Conservation (phyloP, 192 early-diverging fungal species). For the Spinellus fusiger region DNA sequence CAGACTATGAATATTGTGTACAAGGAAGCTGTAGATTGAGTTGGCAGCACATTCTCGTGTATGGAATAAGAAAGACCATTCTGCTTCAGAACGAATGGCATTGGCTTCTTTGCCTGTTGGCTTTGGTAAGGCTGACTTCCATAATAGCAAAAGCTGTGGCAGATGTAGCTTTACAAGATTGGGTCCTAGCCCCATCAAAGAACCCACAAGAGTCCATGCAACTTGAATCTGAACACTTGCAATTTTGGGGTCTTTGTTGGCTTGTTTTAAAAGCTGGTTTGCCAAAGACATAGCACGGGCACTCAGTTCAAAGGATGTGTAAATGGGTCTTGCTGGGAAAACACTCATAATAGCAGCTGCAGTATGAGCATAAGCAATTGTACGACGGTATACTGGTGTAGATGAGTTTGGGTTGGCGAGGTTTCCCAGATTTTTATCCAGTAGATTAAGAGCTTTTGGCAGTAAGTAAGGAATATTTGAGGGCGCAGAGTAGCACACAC, state of each 20-base stretch:
- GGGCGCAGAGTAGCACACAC: constrained; percentile 62
- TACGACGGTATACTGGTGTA: constrained; percentile 38
- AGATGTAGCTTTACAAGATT: constrained; percentile 77
- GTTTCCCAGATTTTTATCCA: constrained; percentile 67
- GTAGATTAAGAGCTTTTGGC: constrained; percentile 51
- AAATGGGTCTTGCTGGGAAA: constrained; percentile 57
- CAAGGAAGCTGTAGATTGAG: constrained; percentile 66
- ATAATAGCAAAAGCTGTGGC: constrained; percentile 68
- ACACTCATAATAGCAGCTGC: constrained; percentile 66
- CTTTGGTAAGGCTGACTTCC: constrained; percentile 78
- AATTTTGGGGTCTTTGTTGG: constrained; percentile 54
- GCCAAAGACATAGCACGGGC: constrained; percentile 75
- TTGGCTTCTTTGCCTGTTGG: constrained; percentile 58
- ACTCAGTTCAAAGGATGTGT: constrained; percentile 71
- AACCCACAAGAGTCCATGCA: constrained; percentile 73
- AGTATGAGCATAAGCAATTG: constrained; percentile 57
- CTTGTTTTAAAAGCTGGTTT: constrained; percentile 62
- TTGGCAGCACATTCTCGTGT: constrained; percentile 60
- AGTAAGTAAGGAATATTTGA: constrained; percentile 57
- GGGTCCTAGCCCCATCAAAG: constrained; percentile 72
- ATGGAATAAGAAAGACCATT: constrained; percentile 56
- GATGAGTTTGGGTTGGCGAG: constrained; percentile 46
- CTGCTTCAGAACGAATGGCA: constrained; percentile 48
- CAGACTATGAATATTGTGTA: constrained; percentile 58
- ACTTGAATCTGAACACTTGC: constrained; percentile 62